Base-by-base conservation (phyloP, 495 filamentous ascomycete genomes). In the Evernia prunastri region DNA sequence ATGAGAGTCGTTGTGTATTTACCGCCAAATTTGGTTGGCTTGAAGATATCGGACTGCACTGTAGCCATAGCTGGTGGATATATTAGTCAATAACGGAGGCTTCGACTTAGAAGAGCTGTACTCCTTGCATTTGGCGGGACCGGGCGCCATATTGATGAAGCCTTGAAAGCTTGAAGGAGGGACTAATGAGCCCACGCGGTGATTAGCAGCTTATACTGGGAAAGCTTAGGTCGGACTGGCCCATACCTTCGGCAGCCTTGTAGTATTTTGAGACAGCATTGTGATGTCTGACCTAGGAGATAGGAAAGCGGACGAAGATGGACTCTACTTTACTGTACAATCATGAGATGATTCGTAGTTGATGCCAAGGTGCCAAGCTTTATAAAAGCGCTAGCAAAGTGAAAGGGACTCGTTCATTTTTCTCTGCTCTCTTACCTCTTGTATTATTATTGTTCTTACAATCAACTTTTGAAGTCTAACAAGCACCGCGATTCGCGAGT, bases 1-100 rank as follows among this genome's bases (percentile, higher is more conserved):
- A 98, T 97, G 66, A 98, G 84, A 60, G 95, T 97, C 69, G 96
- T 92, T 23, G 95, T 97, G 84, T 97, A 97, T 81, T 97, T 98
- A 75, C 94, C 92, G 70, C 94, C 94, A 79, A 93, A 97, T 79
- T 97, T 98, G 72, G 94, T 96, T 62, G 94, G 94, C 83, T 96
- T 94, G 85, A 96, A 96, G 74, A 96, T 89, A 73, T 96, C 92
- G 68, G 86, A 84, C 77, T 89, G 85, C 63, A 95, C 79, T 47
- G 87, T 93, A 66, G 92, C 91, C 70, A 88, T 79, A 56, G 79
- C 80, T 81, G 20, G 20, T n/a, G 36, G 40, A 20, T 18, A 54
- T 2, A 15, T 59, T 25, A 61, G 57, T 60, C 47, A 56, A 9
- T 31, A 1, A 25, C 36, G 15, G 18, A 1, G 11, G 29, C 31